These are phyloP conservation scores for Nothophytophthora sp. DNA, from an alignment of 352 stramenopile species.

Conservation along the genomic window DNA sequence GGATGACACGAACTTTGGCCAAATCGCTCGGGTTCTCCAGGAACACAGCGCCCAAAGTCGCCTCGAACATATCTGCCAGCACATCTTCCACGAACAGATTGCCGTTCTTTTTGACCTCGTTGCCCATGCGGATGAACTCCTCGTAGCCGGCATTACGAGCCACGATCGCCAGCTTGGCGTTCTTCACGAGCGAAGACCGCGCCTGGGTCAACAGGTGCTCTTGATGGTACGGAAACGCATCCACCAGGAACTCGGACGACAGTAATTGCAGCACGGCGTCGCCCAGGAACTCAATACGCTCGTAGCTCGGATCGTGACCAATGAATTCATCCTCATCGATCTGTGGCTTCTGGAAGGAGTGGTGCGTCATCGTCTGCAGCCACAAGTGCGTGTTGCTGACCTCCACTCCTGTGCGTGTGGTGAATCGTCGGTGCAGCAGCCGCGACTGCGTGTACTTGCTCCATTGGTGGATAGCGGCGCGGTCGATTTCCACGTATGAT, in stretches of 20 bases:
- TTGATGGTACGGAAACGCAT: constrained; percentile 82
- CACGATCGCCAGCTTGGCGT: constrained; percentile 69
- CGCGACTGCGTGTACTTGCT: constrained; percentile 44
- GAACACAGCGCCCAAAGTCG: constrained; percentile 73
- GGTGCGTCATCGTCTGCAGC: constrained; percentile 78
- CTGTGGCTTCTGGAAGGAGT: constrained; percentile 71
- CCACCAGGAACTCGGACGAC: constrained; percentile 77
- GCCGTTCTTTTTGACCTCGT: constrained; percentile 52
- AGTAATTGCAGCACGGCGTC: constrained; percentile 83
- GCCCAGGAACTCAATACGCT: constrained; percentile 86
- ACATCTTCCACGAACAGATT: constrained; percentile 77
- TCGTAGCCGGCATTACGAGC: constrained; percentile 60
- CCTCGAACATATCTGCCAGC: constrained; percentile 80
- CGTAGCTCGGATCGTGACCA: constrained; percentile 69
- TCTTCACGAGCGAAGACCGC: constrained; percentile 85
- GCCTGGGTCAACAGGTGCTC: constrained; percentile 80
- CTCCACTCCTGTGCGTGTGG: constrained; percentile 38
- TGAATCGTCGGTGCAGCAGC: constrained; percentile 62
- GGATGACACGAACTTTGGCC: constrained; percentile 56
- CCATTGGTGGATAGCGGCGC: constrained; percentile 48
- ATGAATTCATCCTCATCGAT: constrained; percentile 75
- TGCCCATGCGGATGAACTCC: constrained; percentile 74
- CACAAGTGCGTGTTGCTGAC: constrained; percentile 75
- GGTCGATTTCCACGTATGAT: constrained; percentile 57
- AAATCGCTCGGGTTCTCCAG: constrained; percentile 70